Evolutionary conservation across 352 stramenopile species (phyloP).

Genomic region (Peronospora belbahrii): DNA sequence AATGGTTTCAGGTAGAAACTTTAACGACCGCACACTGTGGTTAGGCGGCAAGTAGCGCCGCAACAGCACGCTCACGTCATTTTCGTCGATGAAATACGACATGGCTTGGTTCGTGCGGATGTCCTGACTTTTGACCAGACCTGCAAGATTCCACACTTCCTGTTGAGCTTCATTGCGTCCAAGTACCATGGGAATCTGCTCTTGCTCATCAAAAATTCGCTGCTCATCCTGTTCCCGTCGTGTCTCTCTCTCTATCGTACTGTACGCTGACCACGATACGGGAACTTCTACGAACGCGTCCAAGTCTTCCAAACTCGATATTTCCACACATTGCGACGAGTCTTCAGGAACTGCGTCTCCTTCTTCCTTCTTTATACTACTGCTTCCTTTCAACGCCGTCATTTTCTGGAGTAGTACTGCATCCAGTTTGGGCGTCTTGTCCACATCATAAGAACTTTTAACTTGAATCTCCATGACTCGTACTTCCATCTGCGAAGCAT

Average conservation of each 20-base stretch:
- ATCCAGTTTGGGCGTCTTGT: constrained; percentile 8
- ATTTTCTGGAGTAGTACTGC: constrained; percentile 11
- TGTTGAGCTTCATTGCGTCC: constrained; percentile 65
- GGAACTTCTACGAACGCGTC: constrained; percentile 47
- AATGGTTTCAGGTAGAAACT: constrained; percentile 78
- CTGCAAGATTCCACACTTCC: constrained; percentile 65
- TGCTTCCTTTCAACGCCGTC: constrained; percentile 6
- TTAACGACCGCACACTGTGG: constrained; percentile 53
- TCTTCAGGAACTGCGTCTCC: constrained; percentile 31
- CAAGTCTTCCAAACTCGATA: constrained; percentile 32
- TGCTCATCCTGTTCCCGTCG: constrained; percentile 42
- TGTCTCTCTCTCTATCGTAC: constrained; percentile 36
- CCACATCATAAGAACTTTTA: constrained; percentile 32
- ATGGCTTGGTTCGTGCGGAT: constrained; percentile 76
- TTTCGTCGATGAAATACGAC: constrained; percentile 57
- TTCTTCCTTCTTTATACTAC: neutral
- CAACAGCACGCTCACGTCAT: constrained; percentile 61
- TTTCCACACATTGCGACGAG: constrained; percentile 34
- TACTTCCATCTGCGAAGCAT: constrained; percentile 67
- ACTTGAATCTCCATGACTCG: constrained; percentile 81
- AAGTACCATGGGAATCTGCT: constrained; percentile 53
- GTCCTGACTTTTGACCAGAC: constrained; percentile 64
- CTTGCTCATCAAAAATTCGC: constrained; percentile 45
- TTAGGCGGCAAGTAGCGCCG: constrained; percentile 70
- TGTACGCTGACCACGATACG: constrained; percentile 49